These are phyloP conservation scores for Fusarium sp. DNA, from an alignment of 2,329 filamentous ascomycete genomes.

Conservation along the genomic window DNA sequence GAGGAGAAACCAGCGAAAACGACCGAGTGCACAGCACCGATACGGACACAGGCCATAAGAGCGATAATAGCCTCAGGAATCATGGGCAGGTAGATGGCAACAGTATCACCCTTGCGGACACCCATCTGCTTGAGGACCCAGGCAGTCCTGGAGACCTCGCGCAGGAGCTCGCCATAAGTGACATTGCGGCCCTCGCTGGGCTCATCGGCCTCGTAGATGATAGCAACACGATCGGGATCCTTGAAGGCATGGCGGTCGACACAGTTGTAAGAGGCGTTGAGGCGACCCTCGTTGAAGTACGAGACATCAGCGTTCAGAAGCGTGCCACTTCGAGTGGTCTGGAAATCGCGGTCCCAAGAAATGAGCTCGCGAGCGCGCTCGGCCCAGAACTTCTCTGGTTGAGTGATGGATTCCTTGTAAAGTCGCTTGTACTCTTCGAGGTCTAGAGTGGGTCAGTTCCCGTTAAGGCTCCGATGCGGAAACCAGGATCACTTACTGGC, in stretches of 20 bases:
- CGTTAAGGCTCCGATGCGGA: constrained; percentile 43
- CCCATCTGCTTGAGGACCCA: constrained; percentile 94
- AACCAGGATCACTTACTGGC: constrained; percentile 61
- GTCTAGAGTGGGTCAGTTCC: constrained; percentile 54
- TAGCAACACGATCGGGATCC: constrained; percentile 90
- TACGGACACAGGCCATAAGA: constrained; percentile 89
- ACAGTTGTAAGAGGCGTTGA: constrained; percentile 98
- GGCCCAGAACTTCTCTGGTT: constrained; percentile 92
- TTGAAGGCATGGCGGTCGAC: constrained; percentile 97
- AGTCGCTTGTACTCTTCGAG: constrained; percentile 74
- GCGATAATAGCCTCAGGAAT: constrained; percentile 95
- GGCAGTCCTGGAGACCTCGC: constrained; percentile 88
- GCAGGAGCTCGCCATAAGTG: constrained; percentile 91
- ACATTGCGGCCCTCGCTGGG: constrained; percentile 85
- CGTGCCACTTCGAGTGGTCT: constrained; percentile 84
- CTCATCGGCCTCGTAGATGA: constrained; percentile 99
- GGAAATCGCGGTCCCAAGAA: constrained; percentile 89
- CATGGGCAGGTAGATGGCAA: constrained; percentile 98
- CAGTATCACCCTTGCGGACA: constrained; percentile 95
- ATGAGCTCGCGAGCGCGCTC: constrained; percentile 87
- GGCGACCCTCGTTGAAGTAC: constrained; percentile 93
- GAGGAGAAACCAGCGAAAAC: constrained; percentile 98
- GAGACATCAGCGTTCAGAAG: constrained; percentile 84
- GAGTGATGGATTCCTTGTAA: constrained; percentile 86
- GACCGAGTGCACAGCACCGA: constrained; percentile 96